Percentiles rank a stretch among this genome's conserved stretches.
These are phyloP conservation scores for Westerdykella aurantiaca DNA, from an alignment of 2,329 filamentous ascomycete species.

Conservation along the genomic window DNA sequence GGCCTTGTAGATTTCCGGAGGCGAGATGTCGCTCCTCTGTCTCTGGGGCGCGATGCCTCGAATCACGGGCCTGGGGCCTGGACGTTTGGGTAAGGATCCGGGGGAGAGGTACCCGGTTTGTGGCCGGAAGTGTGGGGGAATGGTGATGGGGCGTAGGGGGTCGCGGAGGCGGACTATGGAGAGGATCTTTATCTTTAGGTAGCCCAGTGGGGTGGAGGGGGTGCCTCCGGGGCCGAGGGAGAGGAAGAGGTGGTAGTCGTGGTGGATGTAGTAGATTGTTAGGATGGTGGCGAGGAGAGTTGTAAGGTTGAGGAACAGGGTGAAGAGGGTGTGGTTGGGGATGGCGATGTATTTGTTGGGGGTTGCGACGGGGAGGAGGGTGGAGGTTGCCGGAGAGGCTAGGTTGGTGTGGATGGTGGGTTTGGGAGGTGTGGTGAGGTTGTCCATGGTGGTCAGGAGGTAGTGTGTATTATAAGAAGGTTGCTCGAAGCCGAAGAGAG, in stretches of 20 bases:
- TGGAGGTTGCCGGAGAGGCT: neutral
- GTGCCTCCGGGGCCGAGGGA: slow-evolving; percentile 75
- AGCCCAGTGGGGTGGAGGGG: slow-evolving; percentile 66
- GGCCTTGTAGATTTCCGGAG: slow-evolving; percentile 42
- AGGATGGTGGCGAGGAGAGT: slow-evolving; percentile 23
- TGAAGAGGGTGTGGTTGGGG: neutral
- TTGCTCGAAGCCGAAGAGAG: no score
- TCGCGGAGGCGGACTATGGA: slow-evolving; percentile 66
- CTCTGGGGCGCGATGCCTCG: slow-evolving; percentile 76
- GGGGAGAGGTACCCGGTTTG: slow-evolving; percentile 53
- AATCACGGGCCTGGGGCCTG: slow-evolving; percentile 60
- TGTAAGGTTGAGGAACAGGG: slow-evolving; percentile 10
- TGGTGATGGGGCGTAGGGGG: slow-evolving; percentile 56
- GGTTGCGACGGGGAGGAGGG: neutral
- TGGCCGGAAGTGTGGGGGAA: slow-evolving; percentile 50
- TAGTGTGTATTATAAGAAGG: no score
- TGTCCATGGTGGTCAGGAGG: no score
- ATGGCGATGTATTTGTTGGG: neutral
- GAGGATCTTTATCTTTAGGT: slow-evolving; percentile 66
- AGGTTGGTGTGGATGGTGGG: slow-evolving; percentile 6
- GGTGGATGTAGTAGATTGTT: slow-evolving; percentile 46
- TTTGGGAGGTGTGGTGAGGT: slow-evolving; percentile 3
- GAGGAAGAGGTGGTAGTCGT: slow-evolving; percentile 71
- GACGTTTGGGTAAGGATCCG: slow-evolving; percentile 54
- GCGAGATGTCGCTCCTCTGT: slow-evolving; percentile 65